A percentile compares a stretch with the other conserved stretches of the same genome.
Conservation (phyloP, 345 rosid species). For the Litchi chinensis region DNA sequence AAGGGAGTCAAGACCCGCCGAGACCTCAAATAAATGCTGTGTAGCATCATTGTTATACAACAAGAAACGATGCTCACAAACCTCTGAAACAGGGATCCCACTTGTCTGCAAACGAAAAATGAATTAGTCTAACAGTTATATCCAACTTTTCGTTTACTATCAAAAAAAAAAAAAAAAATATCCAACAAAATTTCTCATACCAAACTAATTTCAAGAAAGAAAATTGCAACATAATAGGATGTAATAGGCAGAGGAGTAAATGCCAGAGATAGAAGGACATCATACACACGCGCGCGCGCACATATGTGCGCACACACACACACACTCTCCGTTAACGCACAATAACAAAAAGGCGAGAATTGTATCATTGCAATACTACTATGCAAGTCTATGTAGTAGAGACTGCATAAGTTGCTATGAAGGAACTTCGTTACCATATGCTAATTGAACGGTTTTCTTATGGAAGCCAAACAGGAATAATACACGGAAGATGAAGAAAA, state of each 20-base stretch:
- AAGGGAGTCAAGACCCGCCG: slow-evolving; percentile 90
- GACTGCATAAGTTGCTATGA: too few species aligned
- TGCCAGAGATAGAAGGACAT: not conserved
- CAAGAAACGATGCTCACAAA: slow-evolving; percentile 78
- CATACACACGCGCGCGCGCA: not conserved
- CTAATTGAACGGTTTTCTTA: not conserved
- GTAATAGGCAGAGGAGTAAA: not conserved
- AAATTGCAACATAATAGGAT: not conserved
- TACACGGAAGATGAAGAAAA: slow-evolving; percentile 11
- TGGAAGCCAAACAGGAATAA: not conserved
- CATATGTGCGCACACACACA: not conserved
- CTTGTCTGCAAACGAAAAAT: slow-evolving; percentile 59
- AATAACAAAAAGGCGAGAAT: not conserved
- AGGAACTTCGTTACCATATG: not conserved
- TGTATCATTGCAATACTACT: not conserved
- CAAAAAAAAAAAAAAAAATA: too few species aligned
- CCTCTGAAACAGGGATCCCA: slow-evolving; percentile 69
- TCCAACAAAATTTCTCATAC: slow-evolving; percentile 3
- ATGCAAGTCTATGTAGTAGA: not conserved
- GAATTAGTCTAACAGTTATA: not conserved
- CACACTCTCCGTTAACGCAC: not conserved
- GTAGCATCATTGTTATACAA: slow-evolving; percentile 89
- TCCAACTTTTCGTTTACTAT: too few species aligned
- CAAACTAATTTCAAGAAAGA: not conserved
- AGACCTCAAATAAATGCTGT: slow-evolving; percentile 83